These are phyloP conservation scores for Blastomyces silverae DNA, from an alignment of 2,329 filamentous ascomycete species.

Conservation along the genomic window DNA sequence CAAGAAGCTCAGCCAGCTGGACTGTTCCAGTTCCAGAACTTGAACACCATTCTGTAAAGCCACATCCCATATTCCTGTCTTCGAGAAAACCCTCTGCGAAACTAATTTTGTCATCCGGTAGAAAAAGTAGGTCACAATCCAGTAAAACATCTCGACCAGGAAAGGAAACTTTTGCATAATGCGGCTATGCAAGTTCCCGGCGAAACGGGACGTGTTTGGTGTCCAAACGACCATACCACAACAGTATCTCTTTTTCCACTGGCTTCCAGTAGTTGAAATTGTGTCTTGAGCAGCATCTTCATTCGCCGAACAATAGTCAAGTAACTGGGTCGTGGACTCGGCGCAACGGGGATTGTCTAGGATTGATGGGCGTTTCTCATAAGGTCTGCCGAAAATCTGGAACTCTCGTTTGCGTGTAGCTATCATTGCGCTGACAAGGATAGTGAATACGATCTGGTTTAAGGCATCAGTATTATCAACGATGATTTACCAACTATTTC, in stretches of 20 bases:
- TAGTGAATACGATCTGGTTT: constrained; percentile 45
- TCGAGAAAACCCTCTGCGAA: constrained; percentile 48
- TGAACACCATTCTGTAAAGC: constrained; percentile 42
- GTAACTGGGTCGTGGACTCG: constrained; percentile 37
- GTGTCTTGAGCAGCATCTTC: constrained; percentile 25
- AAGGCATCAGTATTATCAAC: not conserved
- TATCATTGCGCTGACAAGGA: constrained; percentile 46
- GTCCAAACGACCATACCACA: constrained; percentile 48
- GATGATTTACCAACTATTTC: not conserved
- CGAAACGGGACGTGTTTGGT: constrained; percentile 57
- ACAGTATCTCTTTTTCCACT: constrained; percentile 47
- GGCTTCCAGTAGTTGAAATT: constrained; percentile 33
- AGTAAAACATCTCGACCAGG: constrained; percentile 67
- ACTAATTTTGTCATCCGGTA: constrained; percentile 54
- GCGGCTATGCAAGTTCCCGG: constrained; percentile 53
- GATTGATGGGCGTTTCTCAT: constrained; percentile 22
- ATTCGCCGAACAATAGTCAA: constrained; percentile 34
- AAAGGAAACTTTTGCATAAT: constrained; percentile 63
- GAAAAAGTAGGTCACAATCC: constrained; percentile 59
- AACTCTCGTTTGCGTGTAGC: constrained; percentile 44
- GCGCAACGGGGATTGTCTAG: constrained; percentile 33
- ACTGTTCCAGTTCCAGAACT: constrained; percentile 42
- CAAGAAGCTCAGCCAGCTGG: constrained; percentile 35
- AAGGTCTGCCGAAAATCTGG: constrained; percentile 35
- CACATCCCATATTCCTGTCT: constrained; percentile 44